Evolutionary conservation across 1,139 yeast species (phyloP).

Genomic region (Hanseniaspora gamundiae): DNA sequence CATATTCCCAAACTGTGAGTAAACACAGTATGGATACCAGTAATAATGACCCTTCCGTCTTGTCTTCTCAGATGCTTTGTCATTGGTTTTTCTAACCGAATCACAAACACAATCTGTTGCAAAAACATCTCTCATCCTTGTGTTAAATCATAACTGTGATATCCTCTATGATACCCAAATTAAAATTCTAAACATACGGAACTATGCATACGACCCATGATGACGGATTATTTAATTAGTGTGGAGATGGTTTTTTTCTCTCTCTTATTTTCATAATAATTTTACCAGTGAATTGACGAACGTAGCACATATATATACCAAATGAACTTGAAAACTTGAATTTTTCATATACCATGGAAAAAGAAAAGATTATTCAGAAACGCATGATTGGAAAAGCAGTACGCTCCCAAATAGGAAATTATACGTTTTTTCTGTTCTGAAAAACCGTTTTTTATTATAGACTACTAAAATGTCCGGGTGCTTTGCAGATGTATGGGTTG

Average conservation of each 20-base stretch:
- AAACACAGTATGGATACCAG: not conserved
- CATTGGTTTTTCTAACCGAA: not conserved
- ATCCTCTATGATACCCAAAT: too few relatives aligned
- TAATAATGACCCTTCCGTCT: conserved; percentile 1
- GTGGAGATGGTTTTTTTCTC: conserved; percentile 8
- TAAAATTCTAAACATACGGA: conserved; percentile 47
- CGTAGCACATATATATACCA: not conserved
- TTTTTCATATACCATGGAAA: too few relatives aligned
- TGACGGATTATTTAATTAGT: conserved; percentile 30
- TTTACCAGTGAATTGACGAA: not conserved
- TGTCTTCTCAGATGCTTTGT: not conserved
- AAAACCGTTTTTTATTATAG: too few relatives aligned
- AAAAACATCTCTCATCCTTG: not conserved
- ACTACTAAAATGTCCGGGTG: too few relatives aligned
- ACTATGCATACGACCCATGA: conserved; percentile 77
- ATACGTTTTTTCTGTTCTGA: too few relatives aligned
- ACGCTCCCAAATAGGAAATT: too few relatives aligned
- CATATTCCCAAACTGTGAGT: not conserved
- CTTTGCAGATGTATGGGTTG: too few relatives aligned
- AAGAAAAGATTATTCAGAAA: too few relatives aligned
- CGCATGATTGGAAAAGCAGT: too few relatives aligned
- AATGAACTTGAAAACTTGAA: not conserved
- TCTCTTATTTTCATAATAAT: not conserved
- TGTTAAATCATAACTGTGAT: not conserved
- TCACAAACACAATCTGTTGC: not conserved